phyloP scores from a whole-genome alignment of 257 asterid genomes.

The Capsicum baccatum region DNA sequence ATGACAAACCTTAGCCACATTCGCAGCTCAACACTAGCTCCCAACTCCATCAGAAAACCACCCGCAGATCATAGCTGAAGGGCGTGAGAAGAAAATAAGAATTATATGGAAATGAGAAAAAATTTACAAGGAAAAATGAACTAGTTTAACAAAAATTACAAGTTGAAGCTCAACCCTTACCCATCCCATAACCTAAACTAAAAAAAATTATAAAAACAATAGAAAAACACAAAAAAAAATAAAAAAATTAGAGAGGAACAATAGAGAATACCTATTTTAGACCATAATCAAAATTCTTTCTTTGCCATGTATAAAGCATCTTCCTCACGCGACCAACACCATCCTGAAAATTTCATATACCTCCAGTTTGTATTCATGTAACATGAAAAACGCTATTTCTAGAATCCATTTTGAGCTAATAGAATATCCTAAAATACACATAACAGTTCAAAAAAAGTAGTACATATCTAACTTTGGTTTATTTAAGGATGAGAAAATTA shows the following conservation, averaged over 20 bases:
- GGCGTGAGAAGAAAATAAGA: conserved; percentile 21
- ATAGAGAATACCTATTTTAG: conserved; percentile 78
- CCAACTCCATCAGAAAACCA: conserved; percentile 95
- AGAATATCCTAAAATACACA: not conserved
- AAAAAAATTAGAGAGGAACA: conserved; percentile 22
- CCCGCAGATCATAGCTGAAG: conserved; percentile 93
- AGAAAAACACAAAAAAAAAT: not conserved
- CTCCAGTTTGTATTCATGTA: conserved; percentile 23
- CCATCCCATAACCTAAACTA: not conserved
- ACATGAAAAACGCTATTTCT: not conserved
- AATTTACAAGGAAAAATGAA: no score
- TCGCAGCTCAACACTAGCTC: conserved; percentile 98
- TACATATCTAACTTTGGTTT: not conserved
- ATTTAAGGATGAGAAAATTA: not conserved
- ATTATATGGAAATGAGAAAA: conserved; percentile 33
- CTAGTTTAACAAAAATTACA: not conserved
- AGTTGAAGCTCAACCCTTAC: conserved; percentile 6
- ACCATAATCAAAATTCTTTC: conserved; percentile 96
- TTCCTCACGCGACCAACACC: conserved; percentile 99
- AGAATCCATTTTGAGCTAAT: conserved; percentile 15
- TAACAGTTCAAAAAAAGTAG: not conserved
- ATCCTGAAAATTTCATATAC: conserved; percentile 58
- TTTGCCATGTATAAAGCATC: conserved; percentile 94
- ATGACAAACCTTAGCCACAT: conserved; percentile 79
- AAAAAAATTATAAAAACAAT: not conserved